Evolutionary conservation across 2,329 filamentous ascomycete species (phyloP).

Genomic region (Podosphaera fusca): DNA sequence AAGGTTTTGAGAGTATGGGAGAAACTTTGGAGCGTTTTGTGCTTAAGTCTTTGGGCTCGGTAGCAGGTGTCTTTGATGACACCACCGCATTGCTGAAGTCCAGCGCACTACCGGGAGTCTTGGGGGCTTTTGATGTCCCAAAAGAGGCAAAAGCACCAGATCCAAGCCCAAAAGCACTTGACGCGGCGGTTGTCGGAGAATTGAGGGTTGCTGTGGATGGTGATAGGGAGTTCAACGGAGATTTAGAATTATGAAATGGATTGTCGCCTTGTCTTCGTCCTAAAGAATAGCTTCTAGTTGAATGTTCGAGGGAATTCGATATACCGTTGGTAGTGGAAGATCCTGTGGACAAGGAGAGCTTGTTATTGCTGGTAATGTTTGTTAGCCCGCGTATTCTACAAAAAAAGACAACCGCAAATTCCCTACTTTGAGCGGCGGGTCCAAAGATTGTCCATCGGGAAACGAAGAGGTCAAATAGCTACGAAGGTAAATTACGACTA

Average conservation of each 20-base stretch:
- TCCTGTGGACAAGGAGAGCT: conserved; percentile 62
- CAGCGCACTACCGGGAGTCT: conserved; percentile 59
- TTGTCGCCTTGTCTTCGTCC: conserved; percentile 54
- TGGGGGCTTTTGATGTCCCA: conserved; percentile 68
- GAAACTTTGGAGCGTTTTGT: conserved; percentile 15
- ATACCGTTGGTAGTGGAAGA: conserved; percentile 22
- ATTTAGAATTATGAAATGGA: conserved; percentile 49
- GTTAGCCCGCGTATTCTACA: conserved; percentile 5
- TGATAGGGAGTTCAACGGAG: conserved; percentile 57
- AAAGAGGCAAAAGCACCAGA: conserved; percentile 95
- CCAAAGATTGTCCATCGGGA: conserved; percentile 30
- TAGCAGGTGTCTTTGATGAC: conserved; percentile 26
- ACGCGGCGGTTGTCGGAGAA: conserved; percentile 55
- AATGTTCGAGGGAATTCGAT: conserved; percentile 21
- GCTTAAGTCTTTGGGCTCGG: conserved; percentile 33
- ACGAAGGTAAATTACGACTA: background rate
- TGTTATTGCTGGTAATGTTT: conserved; percentile 27
- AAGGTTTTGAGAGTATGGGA: conserved; percentile 19
- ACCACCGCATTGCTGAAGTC: conserved; percentile 42
- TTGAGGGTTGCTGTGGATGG: conserved; percentile 45
- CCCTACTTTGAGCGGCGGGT: conserved; percentile 60
- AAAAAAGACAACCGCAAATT: conserved; percentile 2
- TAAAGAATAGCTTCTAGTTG: conserved; percentile 38
- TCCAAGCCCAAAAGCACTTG: conserved; percentile 78
- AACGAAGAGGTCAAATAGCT: conserved; percentile 3